Percentiles rank a stretch among this genome's conserved stretches.
These are phyloP conservation scores for Candida pseudoviswanathii DNA, from an alignment of 1,139 yeast genomes.

Conservation along the genomic window DNA sequence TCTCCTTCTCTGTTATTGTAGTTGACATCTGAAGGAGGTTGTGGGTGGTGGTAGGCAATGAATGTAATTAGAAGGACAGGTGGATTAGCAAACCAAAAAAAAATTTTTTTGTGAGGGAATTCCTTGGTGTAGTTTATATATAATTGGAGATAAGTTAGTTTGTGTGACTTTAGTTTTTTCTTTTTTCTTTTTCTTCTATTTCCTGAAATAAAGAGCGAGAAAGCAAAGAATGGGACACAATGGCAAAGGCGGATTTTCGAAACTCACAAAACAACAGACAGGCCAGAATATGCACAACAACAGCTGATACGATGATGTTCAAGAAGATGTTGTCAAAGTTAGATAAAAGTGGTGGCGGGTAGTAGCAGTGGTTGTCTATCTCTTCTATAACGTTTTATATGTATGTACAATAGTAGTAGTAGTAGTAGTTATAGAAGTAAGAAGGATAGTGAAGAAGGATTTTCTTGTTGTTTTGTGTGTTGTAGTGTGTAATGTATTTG, in stretches of 20 bases:
- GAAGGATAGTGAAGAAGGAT: no score
- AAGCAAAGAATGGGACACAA: neutral
- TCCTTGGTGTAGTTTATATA: slow-evolving; percentile 2
- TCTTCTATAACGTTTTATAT: no score
- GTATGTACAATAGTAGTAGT: no score
- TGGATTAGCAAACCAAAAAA: neutral
- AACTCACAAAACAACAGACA: neutral
- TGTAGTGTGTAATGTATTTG: slow-evolving; percentile 1
- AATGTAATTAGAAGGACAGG: neutral
- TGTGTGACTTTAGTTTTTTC: neutral
- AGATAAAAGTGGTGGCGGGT: no score
- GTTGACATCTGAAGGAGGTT: slow-evolving; percentile 11
- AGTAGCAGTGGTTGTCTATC: no score
- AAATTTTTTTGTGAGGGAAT: slow-evolving; percentile 3
- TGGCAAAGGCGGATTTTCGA: neutral
- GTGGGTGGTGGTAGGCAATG: no score
- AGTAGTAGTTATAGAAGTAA: no score
- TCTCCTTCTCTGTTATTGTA: slow-evolving; percentile 8
- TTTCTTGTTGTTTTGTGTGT: neutral
- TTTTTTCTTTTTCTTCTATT: neutral
- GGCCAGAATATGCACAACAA: no score
- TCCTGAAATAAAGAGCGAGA: neutral
- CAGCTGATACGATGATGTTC: no score
- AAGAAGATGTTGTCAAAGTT: no score
- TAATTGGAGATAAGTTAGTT: neutral